Conservation (phyloP, 305 asterid genomes). For the Ilex paraguariensis region DNA sequence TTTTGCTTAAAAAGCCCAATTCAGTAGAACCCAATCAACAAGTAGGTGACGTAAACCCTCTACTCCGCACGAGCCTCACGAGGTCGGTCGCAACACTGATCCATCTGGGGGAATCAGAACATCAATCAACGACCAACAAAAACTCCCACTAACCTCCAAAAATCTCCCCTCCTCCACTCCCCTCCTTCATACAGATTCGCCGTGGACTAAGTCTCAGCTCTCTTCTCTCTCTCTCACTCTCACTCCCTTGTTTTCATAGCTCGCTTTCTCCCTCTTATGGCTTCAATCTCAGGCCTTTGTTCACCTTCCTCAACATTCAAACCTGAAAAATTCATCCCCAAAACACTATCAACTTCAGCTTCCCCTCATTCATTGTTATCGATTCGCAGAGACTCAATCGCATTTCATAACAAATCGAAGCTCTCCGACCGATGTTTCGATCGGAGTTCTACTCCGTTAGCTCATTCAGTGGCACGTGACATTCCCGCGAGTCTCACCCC, state of each 20-base stretch:
- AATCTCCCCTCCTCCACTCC: no score
- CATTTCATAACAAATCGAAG: slow-evolving; percentile 13
- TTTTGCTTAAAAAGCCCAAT: no score
- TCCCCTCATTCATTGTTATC: not conserved
- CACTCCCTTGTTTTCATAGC: slow-evolving; percentile 9
- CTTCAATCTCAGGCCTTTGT: slow-evolving; percentile 22
- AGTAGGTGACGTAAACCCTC: no score
- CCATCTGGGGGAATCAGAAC: no score
- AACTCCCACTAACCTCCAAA: no score
- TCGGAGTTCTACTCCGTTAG: slow-evolving; percentile 6
- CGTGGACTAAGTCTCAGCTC: no score
- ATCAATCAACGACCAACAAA: no score
- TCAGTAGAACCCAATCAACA: no score
- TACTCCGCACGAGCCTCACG: no score
- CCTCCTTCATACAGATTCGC: no score
- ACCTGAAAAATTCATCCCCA: slow-evolving; percentile 7
- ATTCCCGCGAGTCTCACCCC: slow-evolving; percentile 35
- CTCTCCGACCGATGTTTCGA: not conserved
- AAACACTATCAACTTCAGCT: not conserved
- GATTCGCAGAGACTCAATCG: slow-evolving; percentile 10
- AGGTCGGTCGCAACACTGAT: no score
- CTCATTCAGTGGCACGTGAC: slow-evolving; percentile 76
- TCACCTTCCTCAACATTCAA: slow-evolving; percentile 3
- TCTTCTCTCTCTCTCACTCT: no score
- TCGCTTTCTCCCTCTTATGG: slow-evolving; percentile 13